Percentiles rank a stretch among this genome's conserved stretches.
Evolutionary conservation across 2,329 filamentous ascomycete genomes (phyloP).

Genomic region (Botrytis deweyae): DNA sequence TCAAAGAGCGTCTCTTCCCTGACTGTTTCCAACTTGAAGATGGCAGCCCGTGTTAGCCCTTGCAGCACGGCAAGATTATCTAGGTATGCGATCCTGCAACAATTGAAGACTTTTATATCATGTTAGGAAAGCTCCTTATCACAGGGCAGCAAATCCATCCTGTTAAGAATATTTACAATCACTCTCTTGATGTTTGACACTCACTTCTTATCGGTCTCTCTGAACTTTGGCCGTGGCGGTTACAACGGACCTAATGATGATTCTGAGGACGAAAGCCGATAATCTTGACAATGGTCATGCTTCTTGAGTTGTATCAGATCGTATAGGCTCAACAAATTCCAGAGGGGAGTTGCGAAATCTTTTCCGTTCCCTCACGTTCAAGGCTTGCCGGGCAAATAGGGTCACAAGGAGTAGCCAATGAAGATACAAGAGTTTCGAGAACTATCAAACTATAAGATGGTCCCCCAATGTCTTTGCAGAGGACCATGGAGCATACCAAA

Average conservation of each 20-base stretch:
- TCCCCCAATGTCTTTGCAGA: neutral
- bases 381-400: neutral
- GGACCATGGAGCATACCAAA: neutral
- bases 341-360: too few relatives aligned
- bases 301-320: neutral
- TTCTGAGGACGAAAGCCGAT: neutral
- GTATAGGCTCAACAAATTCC: neutral
- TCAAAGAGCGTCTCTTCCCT: neutral
- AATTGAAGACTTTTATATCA: neutral
- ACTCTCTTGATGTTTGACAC: neutral
- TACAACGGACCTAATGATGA: constrained; percentile 5
- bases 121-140: neutral
- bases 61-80: neutral
- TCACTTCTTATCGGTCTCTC: neutral
- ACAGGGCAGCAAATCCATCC: neutral
- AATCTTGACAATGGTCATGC: neutral
- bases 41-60: neutral
- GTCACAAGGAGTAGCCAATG: neutral
- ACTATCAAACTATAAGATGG: neutral
- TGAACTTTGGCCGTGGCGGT: neutral
- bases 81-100: neutral
- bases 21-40: neutral
- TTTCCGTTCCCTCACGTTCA: neutral
- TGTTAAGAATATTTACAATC: neutral
- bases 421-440: neutral